Evolutionary conservation across 768 basidiomycete genomes (phyloP).

Genomic region (Tylopilus rubrobrunneus): DNA sequence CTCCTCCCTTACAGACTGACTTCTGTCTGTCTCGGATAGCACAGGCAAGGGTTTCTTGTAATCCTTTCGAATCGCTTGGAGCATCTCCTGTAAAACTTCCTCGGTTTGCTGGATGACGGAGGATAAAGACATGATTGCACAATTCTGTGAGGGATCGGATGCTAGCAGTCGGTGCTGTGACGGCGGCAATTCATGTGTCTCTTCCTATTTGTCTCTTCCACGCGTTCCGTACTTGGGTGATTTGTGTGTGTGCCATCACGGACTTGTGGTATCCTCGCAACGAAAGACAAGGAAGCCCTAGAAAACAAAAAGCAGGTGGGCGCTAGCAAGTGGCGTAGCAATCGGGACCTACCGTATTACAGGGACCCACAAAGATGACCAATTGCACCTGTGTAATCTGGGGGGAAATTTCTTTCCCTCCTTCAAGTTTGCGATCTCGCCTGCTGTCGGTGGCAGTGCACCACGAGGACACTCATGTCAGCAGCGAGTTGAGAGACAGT

Average conservation of each 20-base stretch:
- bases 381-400: background rate
- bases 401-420: too few species aligned
- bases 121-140: constrained; percentile 7
- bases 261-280: constrained; percentile 11
- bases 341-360: background rate
- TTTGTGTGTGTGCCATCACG: background rate
- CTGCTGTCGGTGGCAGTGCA: too few species aligned
- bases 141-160: background rate
- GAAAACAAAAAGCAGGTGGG: constrained; percentile 11
- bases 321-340: background rate
- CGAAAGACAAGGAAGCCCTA: constrained; percentile 9
- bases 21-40: constrained; percentile 3
- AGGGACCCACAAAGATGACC: background rate
- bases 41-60: background rate
- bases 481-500: too few species aligned
- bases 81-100: background rate
- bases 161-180: background rate
- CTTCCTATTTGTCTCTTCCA: background rate
- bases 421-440: too few species aligned
- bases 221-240: background rate
- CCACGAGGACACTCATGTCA: too few species aligned
- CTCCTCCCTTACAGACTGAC: background rate
- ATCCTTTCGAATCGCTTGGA: background rate
- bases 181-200: constrained; percentile 11
- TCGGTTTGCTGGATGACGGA: background rate